Evolutionary conservation across 2,329 filamentous ascomycete species (phyloP), one percentile per base, ranked within the genome.

Genomic region (Aureobasidium melanogenum): DNA sequence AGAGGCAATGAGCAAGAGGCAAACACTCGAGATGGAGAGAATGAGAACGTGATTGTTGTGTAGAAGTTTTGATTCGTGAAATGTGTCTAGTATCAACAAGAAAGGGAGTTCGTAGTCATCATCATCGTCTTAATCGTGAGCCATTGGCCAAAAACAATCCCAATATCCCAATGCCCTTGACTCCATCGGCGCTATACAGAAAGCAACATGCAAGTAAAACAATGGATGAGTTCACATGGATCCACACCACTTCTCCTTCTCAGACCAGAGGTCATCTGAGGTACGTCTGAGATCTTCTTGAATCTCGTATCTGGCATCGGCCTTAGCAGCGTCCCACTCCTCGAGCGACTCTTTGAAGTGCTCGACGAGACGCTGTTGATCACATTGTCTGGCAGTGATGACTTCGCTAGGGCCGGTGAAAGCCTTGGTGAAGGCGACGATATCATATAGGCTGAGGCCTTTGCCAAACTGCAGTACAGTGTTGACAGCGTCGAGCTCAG

Each of bases 191-290:
- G 54, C 54, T 22, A 36, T 43, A 36, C 41, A 28, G 24, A 26
- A 57, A 57, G 41, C 39, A 47, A 32, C n/a, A 56, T 44, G 39
- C 52, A 38, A 38, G 28, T 34, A 30, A 46, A 46, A 34, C 36
- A 56, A 56, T 24, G 39, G 8, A 57, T 10, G 28, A 26, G 7
- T 57, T 47, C 28, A 57, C 54, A 57, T 47, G 22, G 19, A 24
- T n/a, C 54, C 54, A 44, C 54, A 57, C 54, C 54, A 57, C 41
- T 59, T 59, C 56, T 59, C 43, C 34, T 48, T 59, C 34, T 59
- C 56, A 5, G 44, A 39, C 56, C 56, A 59, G 8, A 59, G 56
- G 43, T 59, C 43, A 22, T 59, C 56, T 8, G 56, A 43, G 12
- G 39, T 39, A 22, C 34, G 43, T 39, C 44, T 59, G 32, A 59